Percentiles rank a stretch among this genome's conserved stretches.
These are phyloP conservation scores for Moesziomyces globuligerus DNA, from an alignment of 1,284 basidiomycete species.

Conservation along the genomic window DNA sequence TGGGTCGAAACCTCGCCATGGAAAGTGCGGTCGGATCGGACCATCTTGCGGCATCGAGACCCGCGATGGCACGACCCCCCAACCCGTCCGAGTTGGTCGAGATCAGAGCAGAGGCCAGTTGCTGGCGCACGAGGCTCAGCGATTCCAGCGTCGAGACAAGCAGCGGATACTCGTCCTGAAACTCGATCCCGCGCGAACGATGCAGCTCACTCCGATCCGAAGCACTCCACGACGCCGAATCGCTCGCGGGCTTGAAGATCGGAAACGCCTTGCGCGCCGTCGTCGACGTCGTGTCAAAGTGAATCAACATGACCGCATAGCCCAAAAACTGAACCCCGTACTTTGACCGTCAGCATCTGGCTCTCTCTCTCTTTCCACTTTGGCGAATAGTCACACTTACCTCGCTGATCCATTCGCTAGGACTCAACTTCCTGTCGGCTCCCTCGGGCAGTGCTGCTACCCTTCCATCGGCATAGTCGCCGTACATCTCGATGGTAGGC, in stretches of 20 bases:
- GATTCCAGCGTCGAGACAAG: conserved; percentile 48
- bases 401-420: conserved; percentile 51
- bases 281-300: conserved; percentile 47
- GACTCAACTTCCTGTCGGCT: neutral
- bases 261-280: conserved; percentile 40
- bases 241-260: conserved; percentile 50
- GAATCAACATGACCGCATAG: conserved; percentile 48
- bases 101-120: conserved; percentile 22
- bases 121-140: conserved; percentile 27
- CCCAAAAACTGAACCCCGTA: conserved; percentile 48
- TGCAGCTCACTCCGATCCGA: conserved; percentile 19
- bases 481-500: conserved; percentile 44
- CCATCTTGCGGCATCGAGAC: conserved; percentile 17
- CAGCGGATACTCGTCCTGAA: conserved; percentile 59
- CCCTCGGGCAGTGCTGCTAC: conserved; percentile 12
- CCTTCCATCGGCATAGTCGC: conserved; percentile 49
- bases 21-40: conserved; percentile 5
- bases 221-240: conserved; percentile 1
- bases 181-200: conserved; percentile 45
- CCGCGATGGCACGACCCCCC: conserved; percentile 20
- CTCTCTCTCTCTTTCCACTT: too few relatives aligned
- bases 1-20: conserved; percentile 53
- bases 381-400: conserved; percentile 10
- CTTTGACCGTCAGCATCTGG: too few relatives aligned
- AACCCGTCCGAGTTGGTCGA: conserved; percentile 3